Evolutionary conservation across 2,329 filamentous ascomycete species (phyloP), one percentile per base, ranked within the genome.

Genomic region (Cercospora zeina): DNA sequence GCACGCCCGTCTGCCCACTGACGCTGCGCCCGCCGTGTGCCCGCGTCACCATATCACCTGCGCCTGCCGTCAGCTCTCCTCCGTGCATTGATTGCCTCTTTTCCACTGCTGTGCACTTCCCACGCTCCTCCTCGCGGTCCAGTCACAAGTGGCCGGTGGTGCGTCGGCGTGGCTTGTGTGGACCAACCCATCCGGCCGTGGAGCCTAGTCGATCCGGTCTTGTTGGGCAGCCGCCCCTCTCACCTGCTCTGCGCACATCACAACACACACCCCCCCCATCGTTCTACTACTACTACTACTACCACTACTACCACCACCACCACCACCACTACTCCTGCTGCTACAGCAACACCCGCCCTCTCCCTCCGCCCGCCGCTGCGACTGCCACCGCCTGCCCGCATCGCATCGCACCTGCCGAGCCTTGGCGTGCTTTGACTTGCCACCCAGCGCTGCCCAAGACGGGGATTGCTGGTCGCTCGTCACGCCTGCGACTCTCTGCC

Each of bases 381-480:
- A n/a, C 54, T 42, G 36, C 49, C 60, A 53, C 36, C 30, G 56
- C 39, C 16, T 50, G 49, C 45, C 27, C n/a, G 45, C 54, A 16
- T 13, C 47, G 24, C 36, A 8, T 11, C 62, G 60, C 54, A 65
- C 60, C 65, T 58, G 62, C 62, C 16, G 36, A 62, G 61, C 65
- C 58, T 55, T 62, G 61, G 58, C 51, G 21, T 36, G 42, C 30
- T 58, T 62, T 58, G 61, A 60, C 42, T 59, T 39, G 39, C 59
- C 33, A 60, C 59, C 37, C 49, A 55, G 60, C 59, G 59, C 55
- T 27, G 30, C 51, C 50, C 61, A 58, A 54, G 53, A 57, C 63
- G 30, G 42, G 63, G 53, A 65, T 67, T 58, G 62, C 60, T 62
- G 54, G 65, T 45, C 64, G 45, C 51, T 58, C 31, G 54, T 34